phyloP scores from a whole-genome alignment of 257 asterid species.

The Osmanthus fragrans region DNA sequence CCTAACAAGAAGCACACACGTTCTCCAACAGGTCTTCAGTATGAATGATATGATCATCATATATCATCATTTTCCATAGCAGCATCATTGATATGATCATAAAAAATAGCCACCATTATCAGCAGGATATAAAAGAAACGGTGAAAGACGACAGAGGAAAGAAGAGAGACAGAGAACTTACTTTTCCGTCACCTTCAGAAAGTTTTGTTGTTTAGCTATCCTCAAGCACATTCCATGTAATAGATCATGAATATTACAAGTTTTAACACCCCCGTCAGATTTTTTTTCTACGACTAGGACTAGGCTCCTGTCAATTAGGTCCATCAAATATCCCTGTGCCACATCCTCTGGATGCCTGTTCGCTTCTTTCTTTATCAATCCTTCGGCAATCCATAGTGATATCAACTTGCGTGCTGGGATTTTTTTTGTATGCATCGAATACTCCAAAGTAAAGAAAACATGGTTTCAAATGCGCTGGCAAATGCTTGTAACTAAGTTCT shows the following conservation, averaged over 20 bases:
- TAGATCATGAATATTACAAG: conserved; percentile 29
- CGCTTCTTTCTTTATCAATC: conserved; percentile 21
- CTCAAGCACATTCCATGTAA: not conserved
- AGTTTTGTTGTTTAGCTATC: conserved; percentile 18
- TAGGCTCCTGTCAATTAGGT: conserved; percentile 27
- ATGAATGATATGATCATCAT: not conserved
- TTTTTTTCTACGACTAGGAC: conserved; percentile 12
- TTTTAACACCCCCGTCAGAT: conserved; percentile 14
- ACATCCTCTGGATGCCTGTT: conserved; percentile 5
- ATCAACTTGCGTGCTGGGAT: conserved; percentile 19
- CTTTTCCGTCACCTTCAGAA: conserved; percentile 8
- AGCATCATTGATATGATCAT: not conserved
- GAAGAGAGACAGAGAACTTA: not conserved
- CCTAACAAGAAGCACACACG: too few relatives aligned
- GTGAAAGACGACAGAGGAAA: not conserved
- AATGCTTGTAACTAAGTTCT: conserved; percentile 32
- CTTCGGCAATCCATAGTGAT: conserved; percentile 34
- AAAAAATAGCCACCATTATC: not conserved
- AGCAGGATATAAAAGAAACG: not conserved
- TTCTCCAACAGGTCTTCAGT: not conserved
- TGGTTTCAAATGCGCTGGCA: conserved; percentile 26
- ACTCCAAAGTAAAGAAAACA: conserved; percentile 36
- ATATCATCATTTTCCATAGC: not conserved
- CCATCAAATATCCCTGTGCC: conserved; percentile 21
- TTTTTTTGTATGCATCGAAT: conserved; percentile 20